These are phyloP conservation scores for Irpex sp. DNA, from an alignment of 1,284 basidiomycete genomes.

Conservation along the genomic window DNA sequence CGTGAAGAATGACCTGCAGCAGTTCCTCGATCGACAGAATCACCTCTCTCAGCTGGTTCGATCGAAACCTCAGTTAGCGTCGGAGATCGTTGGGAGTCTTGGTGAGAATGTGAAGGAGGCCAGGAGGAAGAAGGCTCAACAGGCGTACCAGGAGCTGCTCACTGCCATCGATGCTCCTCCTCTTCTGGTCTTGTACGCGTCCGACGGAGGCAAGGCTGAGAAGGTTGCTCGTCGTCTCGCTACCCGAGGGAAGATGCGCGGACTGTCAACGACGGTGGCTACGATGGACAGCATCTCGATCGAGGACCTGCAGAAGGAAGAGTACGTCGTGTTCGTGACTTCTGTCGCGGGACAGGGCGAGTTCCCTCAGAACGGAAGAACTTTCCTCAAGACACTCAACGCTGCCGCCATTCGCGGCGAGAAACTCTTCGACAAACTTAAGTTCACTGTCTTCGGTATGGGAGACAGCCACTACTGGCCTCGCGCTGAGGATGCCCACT, in stretches of 20 bases:
- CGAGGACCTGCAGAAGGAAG: slow-evolving; percentile 71
- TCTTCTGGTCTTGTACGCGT: slow-evolving; percentile 86
- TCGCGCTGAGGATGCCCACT: slow-evolving; percentile 91
- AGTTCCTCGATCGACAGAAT: slow-evolving; percentile 95
- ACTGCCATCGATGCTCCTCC: slow-evolving; percentile 88
- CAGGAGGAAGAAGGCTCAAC: slow-evolving; percentile 80
- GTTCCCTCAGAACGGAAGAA: slow-evolving; percentile 93
- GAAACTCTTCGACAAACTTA: slow-evolving; percentile 56
- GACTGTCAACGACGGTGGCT: slow-evolving; percentile 72
- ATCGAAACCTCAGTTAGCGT: slow-evolving; percentile 76
- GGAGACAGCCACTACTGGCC: slow-evolving; percentile 99
- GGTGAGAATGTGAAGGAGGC: slow-evolving; percentile 85
- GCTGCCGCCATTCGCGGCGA: slow-evolving; percentile 60
- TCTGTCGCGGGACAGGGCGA: slow-evolving; percentile 99
- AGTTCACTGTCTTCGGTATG: slow-evolving; percentile 89
- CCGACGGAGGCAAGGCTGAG: slow-evolving; percentile 93
- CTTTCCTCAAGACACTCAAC: slow-evolving; percentile 85
- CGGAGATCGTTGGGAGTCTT: slow-evolving; percentile 82
- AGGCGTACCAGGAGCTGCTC: slow-evolving; percentile 85
- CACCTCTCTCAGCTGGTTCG: slow-evolving; percentile 91
- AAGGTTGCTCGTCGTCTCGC: slow-evolving; percentile 92
- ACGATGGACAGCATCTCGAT: slow-evolving; percentile 79
- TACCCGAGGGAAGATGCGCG: slow-evolving; percentile 81
- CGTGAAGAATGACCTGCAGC: slow-evolving; percentile 91
- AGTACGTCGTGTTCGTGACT: slow-evolving; percentile 86